A percentile compares a stretch with the other conserved stretches of the same genome.
phyloP scores from a whole-genome alignment of 139 green algal species.

The Volvox reticuliferus region DNA sequence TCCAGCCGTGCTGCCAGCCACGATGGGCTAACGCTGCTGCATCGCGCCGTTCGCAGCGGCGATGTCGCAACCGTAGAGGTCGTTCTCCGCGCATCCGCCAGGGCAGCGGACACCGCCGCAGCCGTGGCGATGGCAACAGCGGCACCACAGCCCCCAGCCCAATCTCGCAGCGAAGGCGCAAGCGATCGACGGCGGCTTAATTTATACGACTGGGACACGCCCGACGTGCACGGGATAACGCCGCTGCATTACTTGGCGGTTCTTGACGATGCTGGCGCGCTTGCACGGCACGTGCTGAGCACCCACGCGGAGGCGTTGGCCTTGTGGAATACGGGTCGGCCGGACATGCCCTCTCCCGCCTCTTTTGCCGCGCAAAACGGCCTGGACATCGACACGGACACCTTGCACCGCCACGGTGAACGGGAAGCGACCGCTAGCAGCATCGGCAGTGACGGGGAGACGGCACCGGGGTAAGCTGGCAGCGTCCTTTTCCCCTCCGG shows the following conservation, averaged over 20 bases:
- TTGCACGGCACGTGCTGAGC: conserved; percentile 5
- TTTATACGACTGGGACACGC: neutral
- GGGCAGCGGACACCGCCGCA: neutral
- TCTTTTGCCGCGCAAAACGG: conserved; percentile 23
- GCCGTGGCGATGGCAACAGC: neutral
- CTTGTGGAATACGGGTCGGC: neutral
- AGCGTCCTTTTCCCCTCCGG: too few species aligned
- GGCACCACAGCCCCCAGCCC: neutral
- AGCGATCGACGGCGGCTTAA: neutral
- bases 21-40: conserved; percentile 46
- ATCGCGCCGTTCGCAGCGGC: conserved; percentile 34
- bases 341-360: conserved; percentile 16
- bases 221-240: conserved; percentile 30
- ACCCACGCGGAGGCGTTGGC: neutral
- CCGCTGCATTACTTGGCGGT: conserved; percentile 38
- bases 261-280: conserved; percentile 2
- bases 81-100: neutral
- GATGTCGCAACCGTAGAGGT: neutral
- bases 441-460: too few species aligned
- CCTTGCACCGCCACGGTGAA: neutral
- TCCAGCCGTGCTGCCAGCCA: neutral
- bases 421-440: too few species aligned
- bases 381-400: neutral
- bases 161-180: neutral
- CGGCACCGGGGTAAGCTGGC: too few species aligned